Evolutionary conservation across 208 protist species (phyloP).

Genomic region (Crithidia mellificae): DNA sequence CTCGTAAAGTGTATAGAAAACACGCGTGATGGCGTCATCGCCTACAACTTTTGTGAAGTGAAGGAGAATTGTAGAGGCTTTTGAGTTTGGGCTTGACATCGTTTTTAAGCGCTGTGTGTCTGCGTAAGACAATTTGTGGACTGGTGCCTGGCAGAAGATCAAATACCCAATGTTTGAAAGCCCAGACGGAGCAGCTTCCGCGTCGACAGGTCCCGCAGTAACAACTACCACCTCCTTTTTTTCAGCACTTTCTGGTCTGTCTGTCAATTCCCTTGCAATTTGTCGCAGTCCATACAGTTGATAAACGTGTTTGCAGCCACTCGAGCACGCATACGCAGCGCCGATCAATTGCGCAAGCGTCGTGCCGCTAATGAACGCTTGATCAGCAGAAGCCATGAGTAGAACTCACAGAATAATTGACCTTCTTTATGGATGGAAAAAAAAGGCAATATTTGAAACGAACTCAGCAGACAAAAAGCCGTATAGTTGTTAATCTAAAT

Average conservation of each 20-base stretch:
- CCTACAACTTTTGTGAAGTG: conserved; percentile 35
- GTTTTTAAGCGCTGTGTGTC: conserved; percentile 35
- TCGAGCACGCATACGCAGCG: conserved; percentile 25
- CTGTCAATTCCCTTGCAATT: conserved; percentile 33
- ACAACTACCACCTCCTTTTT: conserved; percentile 44
- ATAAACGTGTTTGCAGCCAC: conserved; percentile 32
- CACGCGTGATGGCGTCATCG: conserved; percentile 3
- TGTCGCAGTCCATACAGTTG: conserved; percentile 46
- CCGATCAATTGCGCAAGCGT: conserved; percentile 50
- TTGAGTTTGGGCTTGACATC: background rate
- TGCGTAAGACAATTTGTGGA: conserved; percentile 65
- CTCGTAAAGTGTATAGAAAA: conserved; percentile 25
- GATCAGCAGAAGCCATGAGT: conserved; percentile 28
- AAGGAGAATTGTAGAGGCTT: background rate
- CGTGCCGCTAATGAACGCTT: conserved; percentile 49
- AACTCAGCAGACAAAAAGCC: too few species aligned
- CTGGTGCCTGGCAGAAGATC: conserved; percentile 41
- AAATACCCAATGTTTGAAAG: conserved; percentile 36
- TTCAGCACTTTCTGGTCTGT: conserved; percentile 29
- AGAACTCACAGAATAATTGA: too few species aligned
- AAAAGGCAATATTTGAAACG: too few species aligned
- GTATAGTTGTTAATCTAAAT: too few species aligned
- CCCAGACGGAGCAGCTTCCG: background rate
- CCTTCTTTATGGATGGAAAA: too few species aligned
- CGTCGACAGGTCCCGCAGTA: conserved; percentile 16